Conservation (phyloP, 768 basidiomycete genomes). For the Lentinula boryana region DNA sequence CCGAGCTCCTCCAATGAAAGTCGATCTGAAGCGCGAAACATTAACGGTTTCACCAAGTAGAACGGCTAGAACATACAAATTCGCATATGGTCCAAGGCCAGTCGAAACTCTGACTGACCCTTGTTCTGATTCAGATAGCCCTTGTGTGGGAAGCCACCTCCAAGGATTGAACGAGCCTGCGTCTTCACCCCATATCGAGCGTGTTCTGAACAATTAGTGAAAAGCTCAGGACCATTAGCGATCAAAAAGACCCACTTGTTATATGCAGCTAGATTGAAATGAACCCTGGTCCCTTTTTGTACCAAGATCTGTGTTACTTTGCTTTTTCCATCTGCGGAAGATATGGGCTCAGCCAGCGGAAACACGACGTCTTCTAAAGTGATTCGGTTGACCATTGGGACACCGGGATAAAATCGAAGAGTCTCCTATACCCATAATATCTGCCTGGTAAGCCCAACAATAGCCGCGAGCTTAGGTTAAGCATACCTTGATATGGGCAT, state of each 20-base stretch:
- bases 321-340: background rate
- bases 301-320: background rate
- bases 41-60: background rate
- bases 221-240: too few relatives aligned
- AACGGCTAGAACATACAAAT: constrained; percentile 5
- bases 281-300: constrained; percentile 8
- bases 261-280: background rate
- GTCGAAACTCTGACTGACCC: background rate
- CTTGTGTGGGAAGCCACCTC: constrained; percentile 5
- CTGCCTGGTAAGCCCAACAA: background rate
- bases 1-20: constrained; percentile 9
- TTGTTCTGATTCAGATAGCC: background rate
- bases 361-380: background rate
- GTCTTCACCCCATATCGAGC: constrained; percentile 10
- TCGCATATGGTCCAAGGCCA: constrained; percentile 11
- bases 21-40: background rate
- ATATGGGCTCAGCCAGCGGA: background rate
- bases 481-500: constrained; percentile 13
- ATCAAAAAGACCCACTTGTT: background rate
- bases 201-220: background rate
- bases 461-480: background rate
- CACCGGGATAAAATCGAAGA: constrained; percentile 9
- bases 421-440: constrained; percentile 2
- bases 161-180: constrained; percentile 8
- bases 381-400: background rate